phyloP scores from a whole-genome alignment of 306 rosid genomes.

The Chamaecrista fasciculata region DNA sequence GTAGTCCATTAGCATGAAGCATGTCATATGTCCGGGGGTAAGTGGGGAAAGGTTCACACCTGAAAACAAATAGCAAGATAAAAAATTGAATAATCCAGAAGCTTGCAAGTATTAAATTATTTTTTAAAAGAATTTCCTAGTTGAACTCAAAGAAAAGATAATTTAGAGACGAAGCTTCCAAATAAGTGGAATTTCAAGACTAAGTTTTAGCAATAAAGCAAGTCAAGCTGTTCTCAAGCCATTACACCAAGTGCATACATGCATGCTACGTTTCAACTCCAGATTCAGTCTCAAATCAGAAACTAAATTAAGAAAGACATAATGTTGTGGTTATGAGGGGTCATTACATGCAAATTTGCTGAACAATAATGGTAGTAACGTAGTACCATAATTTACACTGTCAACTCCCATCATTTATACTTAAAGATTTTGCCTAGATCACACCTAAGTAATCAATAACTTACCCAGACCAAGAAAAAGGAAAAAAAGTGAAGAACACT shows the following conservation, averaged over 20 bases:
- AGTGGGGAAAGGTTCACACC: constrained; percentile 98
- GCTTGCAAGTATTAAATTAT: constrained; percentile 12
- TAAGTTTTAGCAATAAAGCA: constrained; percentile 21
- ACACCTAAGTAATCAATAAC: constrained; percentile 21
- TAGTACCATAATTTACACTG: not conserved
- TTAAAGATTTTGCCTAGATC: constrained; percentile 16
- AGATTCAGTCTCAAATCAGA: constrained; percentile 10
- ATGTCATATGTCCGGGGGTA: constrained; percentile 95
- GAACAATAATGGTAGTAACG: too few relatives aligned
- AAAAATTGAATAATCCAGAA: constrained; percentile 18
- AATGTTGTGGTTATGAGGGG: not conserved
- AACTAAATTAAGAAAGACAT: constrained; percentile 18
- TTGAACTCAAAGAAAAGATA: constrained; percentile 4
- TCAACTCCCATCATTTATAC: not conserved
- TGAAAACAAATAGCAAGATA: constrained; percentile 42
- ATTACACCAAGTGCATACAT: constrained; percentile 11
- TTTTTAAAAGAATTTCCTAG: constrained; percentile 4
- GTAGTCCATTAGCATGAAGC: constrained; percentile 89
- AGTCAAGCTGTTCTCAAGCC: constrained; percentile 15
- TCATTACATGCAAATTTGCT: too few relatives aligned
- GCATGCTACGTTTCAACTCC: constrained; percentile 17
- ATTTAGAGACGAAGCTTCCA: constrained; percentile 4
- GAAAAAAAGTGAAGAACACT: constrained; percentile 43
- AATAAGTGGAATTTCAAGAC: constrained; percentile 5
- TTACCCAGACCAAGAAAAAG: not conserved